phyloP scores from a whole-genome alignment of 2,329 filamentous ascomycete genomes.

The Huntiella bhutanensis region DNA sequence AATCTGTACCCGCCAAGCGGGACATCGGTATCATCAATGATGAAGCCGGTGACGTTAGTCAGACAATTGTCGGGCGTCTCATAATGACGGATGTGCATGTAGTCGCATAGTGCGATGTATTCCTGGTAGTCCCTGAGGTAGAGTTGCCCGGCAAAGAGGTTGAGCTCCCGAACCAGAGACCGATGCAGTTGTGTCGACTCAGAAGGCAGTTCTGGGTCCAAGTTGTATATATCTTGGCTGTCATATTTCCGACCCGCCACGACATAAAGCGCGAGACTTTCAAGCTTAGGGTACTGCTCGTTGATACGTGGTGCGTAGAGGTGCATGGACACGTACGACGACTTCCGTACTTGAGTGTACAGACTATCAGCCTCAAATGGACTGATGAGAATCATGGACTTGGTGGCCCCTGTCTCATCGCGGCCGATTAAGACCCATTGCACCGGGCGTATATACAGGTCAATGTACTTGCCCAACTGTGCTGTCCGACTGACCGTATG shows the following conservation, averaged over 20 bases:
- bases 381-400: slow-evolving; percentile 34
- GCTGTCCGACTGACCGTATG: neutral
- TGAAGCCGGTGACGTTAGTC: slow-evolving; percentile 27
- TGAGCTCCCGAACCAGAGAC: slow-evolving; percentile 26
- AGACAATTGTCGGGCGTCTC: slow-evolving; percentile 16
- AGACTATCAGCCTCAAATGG: slow-evolving; percentile 40
- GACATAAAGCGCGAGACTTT: slow-evolving; percentile 26
- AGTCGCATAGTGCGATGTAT: slow-evolving; percentile 32
- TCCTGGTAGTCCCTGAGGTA: slow-evolving; percentile 37
- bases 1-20: slow-evolving; percentile 11
- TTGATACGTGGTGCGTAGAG: slow-evolving; percentile 30
- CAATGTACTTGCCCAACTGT: slow-evolving; percentile 13
- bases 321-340: slow-evolving; percentile 24
- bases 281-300: slow-evolving; percentile 21
- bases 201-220: too few species aligned
- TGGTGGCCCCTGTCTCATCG: neutral
- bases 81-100: slow-evolving; percentile 11
- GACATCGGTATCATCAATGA: slow-evolving; percentile 13
- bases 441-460: slow-evolving; percentile 32
- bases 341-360: slow-evolving; percentile 20
- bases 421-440: slow-evolving; percentile 28
- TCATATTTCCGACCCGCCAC: slow-evolving; percentile 15
- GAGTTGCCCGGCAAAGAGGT: slow-evolving; percentile 49
- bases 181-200: too few species aligned
- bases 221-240: neutral